These are phyloP conservation scores for Chenopodium album DNA, from an alignment of 148 eudicot species.

Conservation along the genomic window DNA sequence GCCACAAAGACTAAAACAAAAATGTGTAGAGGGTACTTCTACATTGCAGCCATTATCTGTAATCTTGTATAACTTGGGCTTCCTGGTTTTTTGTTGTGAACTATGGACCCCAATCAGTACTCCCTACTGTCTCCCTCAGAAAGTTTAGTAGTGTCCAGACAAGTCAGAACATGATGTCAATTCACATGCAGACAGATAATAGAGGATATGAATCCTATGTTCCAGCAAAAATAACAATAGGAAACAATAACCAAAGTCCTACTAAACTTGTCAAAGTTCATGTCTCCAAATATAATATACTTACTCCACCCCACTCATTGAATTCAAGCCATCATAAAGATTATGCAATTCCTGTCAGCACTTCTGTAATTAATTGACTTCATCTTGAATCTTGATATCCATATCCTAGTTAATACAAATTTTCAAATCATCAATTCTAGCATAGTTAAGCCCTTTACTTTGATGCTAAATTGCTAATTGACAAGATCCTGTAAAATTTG, in stretches of 20 bases:
- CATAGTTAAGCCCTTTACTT: no score
- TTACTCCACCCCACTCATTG: background rate
- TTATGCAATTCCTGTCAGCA: background rate
- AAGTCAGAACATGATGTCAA: no score
- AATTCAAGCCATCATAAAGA: background rate
- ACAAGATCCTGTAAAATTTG: no score
- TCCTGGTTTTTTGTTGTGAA: background rate
- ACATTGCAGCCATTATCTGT: background rate
- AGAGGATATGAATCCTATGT: background rate
- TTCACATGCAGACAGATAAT: no score
- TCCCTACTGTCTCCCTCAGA: background rate
- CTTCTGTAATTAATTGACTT: background rate
- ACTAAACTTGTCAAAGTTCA: background rate
- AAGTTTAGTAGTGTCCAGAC: background rate
- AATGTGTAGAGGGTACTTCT: background rate
- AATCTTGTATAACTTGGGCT: background rate
- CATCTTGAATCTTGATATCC: no score
- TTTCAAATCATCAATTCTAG: background rate
- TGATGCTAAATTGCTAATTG: no score
- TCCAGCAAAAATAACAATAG: background rate
- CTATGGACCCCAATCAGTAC: background rate
- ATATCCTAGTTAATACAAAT: no score
- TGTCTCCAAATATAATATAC: background rate
- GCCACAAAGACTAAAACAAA: background rate
- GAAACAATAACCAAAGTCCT: background rate